Evolutionary conservation across 192 early-diverging fungal genomes (phyloP).

Genomic region (Spizellomyces sp.): DNA sequence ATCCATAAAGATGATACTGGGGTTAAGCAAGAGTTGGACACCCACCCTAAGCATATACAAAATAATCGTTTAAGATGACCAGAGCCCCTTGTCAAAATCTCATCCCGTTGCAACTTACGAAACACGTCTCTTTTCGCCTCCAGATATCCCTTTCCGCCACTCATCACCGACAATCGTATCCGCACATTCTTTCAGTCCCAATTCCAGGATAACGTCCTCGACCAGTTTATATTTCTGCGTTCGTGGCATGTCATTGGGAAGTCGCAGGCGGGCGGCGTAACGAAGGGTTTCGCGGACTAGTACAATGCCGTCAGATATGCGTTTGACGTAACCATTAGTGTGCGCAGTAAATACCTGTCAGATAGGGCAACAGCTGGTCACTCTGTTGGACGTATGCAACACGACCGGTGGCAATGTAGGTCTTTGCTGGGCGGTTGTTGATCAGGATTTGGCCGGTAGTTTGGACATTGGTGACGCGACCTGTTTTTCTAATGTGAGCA

Average conservation of each 20-base stretch:
- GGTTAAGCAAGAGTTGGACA: conserved; percentile 75
- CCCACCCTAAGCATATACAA: conserved; percentile 52
- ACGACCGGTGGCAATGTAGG: conserved; percentile 24
- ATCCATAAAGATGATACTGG: conserved; percentile 56
- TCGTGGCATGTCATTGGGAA: conserved; percentile 37
- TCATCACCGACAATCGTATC: conserved; percentile 36
- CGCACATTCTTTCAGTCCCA: conserved; percentile 50
- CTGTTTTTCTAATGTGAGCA: background rate
- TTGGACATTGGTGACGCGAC: conserved; percentile 56
- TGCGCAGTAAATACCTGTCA: conserved; percentile 28
- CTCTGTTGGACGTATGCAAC: conserved; percentile 54
- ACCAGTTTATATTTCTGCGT: conserved; percentile 38
- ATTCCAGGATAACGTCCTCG: conserved; percentile 45
- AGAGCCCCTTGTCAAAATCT: background rate
- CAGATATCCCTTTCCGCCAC: conserved; percentile 62
- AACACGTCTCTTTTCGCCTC: conserved; percentile 86
- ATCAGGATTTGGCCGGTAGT: conserved; percentile 76
- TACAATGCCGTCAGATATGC: too few relatives aligned
- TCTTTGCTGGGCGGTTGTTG: conserved; percentile 63
- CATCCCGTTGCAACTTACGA: conserved; percentile 33
- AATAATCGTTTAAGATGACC: background rate
- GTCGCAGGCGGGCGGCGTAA: conserved; percentile 43
- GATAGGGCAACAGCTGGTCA: conserved; percentile 49
- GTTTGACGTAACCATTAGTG: too few relatives aligned
- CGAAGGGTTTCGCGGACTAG: conserved; percentile 39